These are phyloP conservation scores for Ogataea hybrid DNA, from an alignment of 1,139 yeast species.

Conservation along the genomic window DNA sequence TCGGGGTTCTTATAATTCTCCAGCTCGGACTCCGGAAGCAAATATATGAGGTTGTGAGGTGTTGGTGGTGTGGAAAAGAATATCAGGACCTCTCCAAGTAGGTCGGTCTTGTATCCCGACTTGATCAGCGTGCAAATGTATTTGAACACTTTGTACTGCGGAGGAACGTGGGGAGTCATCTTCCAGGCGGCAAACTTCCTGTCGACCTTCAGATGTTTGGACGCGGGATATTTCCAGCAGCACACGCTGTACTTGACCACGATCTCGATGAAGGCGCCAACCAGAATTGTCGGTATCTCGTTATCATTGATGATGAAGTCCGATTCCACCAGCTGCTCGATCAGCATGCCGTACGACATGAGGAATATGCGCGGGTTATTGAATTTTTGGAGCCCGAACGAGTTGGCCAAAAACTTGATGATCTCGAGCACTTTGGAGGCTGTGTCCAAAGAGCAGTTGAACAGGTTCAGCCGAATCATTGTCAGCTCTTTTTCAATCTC, in stretches of 20 bases:
- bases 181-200: slow-evolving; percentile 20
- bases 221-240: slow-evolving; percentile 35
- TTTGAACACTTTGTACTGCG: slow-evolving; percentile 21
- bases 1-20: slow-evolving; percentile 9
- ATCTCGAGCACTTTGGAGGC: slow-evolving; percentile 25
- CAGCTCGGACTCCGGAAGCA: slow-evolving; percentile 18
- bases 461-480: slow-evolving; percentile 19
- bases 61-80: slow-evolving; percentile 26
- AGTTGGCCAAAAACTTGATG: slow-evolving; percentile 28
- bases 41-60: slow-evolving; percentile 22
- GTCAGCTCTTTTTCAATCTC: slow-evolving; percentile 22
- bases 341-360: slow-evolving; percentile 36
- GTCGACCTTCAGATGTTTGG: slow-evolving; percentile 16
- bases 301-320: slow-evolving; percentile 31
- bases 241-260: slow-evolving; percentile 39
- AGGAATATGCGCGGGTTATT: slow-evolving; percentile 37
- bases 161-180: slow-evolving; percentile 21
- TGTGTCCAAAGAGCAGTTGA: slow-evolving; percentile 17
- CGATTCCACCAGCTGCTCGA: slow-evolving; percentile 38
- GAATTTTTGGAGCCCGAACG: slow-evolving; percentile 26
- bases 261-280: slow-evolving; percentile 33
- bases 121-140: slow-evolving; percentile 19
- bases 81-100: slow-evolving; percentile 24
- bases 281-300: slow-evolving; percentile 20
- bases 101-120: slow-evolving; percentile 20